Evolutionary conservation across 2,329 filamentous ascomycete species (phyloP).

Genomic region (Thelonectria blattea): DNA sequence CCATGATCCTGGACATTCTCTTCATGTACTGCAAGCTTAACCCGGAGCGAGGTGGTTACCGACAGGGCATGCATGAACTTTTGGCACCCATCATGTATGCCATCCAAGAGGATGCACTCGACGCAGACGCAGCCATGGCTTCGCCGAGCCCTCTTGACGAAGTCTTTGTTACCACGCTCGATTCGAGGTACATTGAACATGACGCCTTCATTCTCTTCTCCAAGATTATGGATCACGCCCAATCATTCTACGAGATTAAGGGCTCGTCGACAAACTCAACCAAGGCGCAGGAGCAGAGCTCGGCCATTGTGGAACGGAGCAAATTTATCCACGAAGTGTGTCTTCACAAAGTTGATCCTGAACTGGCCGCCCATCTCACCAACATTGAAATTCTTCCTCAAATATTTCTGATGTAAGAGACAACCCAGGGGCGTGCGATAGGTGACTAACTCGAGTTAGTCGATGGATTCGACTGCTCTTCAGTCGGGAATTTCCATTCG

Average conservation of each 20-base stretch:
- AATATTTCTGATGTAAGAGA: slow-evolving; percentile 86
- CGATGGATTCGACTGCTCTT: slow-evolving; percentile 95
- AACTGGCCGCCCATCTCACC: slow-evolving; percentile 79
- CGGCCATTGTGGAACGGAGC: slow-evolving; percentile 81
- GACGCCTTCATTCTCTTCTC: slow-evolving; percentile 89
- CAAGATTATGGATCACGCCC: slow-evolving; percentile 85
- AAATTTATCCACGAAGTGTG: slow-evolving; percentile 85
- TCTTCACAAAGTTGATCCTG: slow-evolving; percentile 79
- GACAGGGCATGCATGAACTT: slow-evolving; percentile 99
- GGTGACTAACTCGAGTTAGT: slow-evolving; percentile 50
- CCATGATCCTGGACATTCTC: slow-evolving; percentile 83
- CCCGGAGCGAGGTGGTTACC: slow-evolving; percentile 82
- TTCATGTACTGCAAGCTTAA: slow-evolving; percentile 96
- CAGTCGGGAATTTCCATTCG: slow-evolving; percentile 89
- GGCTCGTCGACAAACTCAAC: slow-evolving; percentile 21
- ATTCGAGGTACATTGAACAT: slow-evolving; percentile 80
- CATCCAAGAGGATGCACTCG: slow-evolving; percentile 80
- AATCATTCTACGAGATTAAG: slow-evolving; percentile 80
- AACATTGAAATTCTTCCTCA: slow-evolving; percentile 91
- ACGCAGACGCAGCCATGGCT: slow-evolving; percentile 46
- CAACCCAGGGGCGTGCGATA: neutral
- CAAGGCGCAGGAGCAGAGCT: slow-evolving; percentile 46
- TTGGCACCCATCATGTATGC: slow-evolving; percentile 89
- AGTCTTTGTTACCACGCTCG: slow-evolving; percentile 69
- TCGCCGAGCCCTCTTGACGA: slow-evolving; percentile 50